These are phyloP conservation scores for Fusarium citri DNA, from an alignment of 2,329 filamentous ascomycete species.

Conservation along the genomic window DNA sequence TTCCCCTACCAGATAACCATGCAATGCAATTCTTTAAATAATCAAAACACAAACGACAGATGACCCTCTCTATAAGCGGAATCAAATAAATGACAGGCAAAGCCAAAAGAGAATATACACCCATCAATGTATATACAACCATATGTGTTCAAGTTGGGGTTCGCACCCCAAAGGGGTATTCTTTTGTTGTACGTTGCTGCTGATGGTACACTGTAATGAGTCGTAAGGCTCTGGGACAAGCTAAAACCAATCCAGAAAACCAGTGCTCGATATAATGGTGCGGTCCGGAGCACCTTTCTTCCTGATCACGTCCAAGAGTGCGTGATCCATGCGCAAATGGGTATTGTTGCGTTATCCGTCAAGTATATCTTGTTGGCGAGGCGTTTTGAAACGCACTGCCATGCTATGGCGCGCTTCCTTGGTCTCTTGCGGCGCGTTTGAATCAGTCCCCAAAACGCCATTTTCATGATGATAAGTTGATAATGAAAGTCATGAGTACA, in stretches of 20 bases:
- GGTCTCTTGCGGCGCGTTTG: slow-evolving; percentile 11
- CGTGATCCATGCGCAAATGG: slow-evolving; percentile 29
- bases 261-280: slow-evolving; percentile 22
- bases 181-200: slow-evolving; percentile 37
- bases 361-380: slow-evolving; percentile 17
- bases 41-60: slow-evolving; percentile 23
- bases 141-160: slow-evolving; percentile 37
- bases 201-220: slow-evolving; percentile 35
- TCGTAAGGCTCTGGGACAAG: slow-evolving; percentile 16
- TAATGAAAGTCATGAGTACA: slow-evolving; percentile 31
- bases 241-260: slow-evolving; percentile 23
- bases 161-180: slow-evolving; percentile 38
- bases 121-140: slow-evolving; percentile 39
- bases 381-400: slow-evolving; percentile 11
- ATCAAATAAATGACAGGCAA: slow-evolving; percentile 21
- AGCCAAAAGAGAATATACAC: slow-evolving; percentile 19
- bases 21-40: slow-evolving; percentile 42
- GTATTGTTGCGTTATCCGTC: slow-evolving; percentile 34
- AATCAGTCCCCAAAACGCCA: slow-evolving; percentile 37
- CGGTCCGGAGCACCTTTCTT: slow-evolving; percentile 17
- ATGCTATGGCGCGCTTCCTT: background rate
- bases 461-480: slow-evolving; percentile 37
- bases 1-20: slow-evolving; percentile 32
- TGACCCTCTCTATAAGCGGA: slow-evolving; percentile 32
- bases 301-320: slow-evolving; percentile 16